Conservation (phyloP, 208 protist species). For the Trypanosoma brucei region DNA sequence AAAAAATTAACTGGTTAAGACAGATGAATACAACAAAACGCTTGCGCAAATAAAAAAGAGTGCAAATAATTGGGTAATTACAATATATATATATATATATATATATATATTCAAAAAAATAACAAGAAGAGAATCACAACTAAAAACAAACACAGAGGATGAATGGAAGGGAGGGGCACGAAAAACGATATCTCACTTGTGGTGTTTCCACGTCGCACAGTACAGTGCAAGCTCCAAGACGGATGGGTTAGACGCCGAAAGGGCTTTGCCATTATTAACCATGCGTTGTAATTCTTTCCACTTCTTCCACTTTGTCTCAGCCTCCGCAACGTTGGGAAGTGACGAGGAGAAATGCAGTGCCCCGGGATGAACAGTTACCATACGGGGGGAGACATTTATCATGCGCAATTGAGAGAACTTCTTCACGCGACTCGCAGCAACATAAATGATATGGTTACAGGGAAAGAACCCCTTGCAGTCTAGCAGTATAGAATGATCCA, state of each 20-base stretch:
- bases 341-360: conserved; percentile 50
- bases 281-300: conserved; percentile 20
- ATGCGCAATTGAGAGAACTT: conserved; percentile 67
- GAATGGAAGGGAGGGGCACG: background rate
- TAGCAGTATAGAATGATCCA: conserved; percentile 66
- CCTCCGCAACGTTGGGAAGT: conserved; percentile 25
- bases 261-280: background rate
- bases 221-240: conserved; percentile 11
- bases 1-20: background rate
- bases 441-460: conserved; percentile 86
- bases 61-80: too few relatives aligned
- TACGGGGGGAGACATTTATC: conserved; percentile 59
- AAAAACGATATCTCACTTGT: background rate
- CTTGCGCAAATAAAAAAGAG: conserved; percentile 9
- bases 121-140: conserved; percentile 17
- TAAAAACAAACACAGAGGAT: conserved; percentile 14
- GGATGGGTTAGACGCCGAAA: background rate
- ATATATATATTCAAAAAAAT: background rate
- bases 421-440: conserved; percentile 77
- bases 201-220: conserved; percentile 25
- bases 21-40: conserved; percentile 10
- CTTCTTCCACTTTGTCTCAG: conserved; percentile 21
- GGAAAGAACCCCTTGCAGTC: conserved; percentile 70
- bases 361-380: conserved; percentile 66
- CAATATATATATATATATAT: background rate